Evolutionary conservation across 2,329 filamentous ascomycete species (phyloP).

Genomic region (Fonsecaea pedrosoi): DNA sequence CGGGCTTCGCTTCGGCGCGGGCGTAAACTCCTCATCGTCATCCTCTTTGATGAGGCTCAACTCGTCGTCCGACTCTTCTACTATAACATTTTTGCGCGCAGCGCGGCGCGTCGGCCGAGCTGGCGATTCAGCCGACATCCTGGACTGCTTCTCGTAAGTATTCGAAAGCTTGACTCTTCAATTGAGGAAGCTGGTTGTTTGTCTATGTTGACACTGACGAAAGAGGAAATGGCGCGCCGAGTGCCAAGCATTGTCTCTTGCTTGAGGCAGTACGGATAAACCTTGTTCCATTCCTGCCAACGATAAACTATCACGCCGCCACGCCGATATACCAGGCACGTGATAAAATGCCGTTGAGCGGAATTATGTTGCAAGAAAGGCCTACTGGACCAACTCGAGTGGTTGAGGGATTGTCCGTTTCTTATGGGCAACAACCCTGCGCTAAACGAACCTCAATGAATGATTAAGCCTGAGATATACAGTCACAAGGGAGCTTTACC

Average conservation of each 20-base stretch:
- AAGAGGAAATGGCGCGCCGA: slow-evolving; percentile 12
- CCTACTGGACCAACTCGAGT: too few species aligned
- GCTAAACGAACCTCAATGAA: too few species aligned
- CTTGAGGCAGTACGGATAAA: not conserved
- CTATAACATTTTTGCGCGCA: slow-evolving; percentile 72
- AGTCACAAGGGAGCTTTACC: too few species aligned
- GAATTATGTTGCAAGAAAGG: too few species aligned
- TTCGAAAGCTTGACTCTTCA: not conserved
- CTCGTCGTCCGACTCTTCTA: slow-evolving; percentile 80
- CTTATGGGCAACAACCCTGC: too few species aligned
- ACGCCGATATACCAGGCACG: not conserved
- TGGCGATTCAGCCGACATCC: slow-evolving; percentile 42
- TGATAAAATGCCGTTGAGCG: too few species aligned
- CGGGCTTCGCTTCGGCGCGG: slow-evolving; percentile 67
- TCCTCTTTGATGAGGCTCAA: slow-evolving; percentile 59
- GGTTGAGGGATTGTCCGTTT: too few species aligned
- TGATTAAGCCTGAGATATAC: too few species aligned
- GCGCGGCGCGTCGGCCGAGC: slow-evolving; percentile 66
- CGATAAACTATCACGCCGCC: not conserved
- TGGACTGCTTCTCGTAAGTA: not conserved
- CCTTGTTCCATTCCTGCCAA: not conserved
- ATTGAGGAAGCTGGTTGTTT: not conserved
- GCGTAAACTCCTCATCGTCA: slow-evolving; percentile 80
- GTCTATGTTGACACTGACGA: slow-evolving; percentile 20
- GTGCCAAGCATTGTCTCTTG: not conserved